Evolutionary conservation across 768 basidiomycete species (phyloP), one percentile per base, ranked within the genome.

Genomic region (Mrakia gelida): DNA sequence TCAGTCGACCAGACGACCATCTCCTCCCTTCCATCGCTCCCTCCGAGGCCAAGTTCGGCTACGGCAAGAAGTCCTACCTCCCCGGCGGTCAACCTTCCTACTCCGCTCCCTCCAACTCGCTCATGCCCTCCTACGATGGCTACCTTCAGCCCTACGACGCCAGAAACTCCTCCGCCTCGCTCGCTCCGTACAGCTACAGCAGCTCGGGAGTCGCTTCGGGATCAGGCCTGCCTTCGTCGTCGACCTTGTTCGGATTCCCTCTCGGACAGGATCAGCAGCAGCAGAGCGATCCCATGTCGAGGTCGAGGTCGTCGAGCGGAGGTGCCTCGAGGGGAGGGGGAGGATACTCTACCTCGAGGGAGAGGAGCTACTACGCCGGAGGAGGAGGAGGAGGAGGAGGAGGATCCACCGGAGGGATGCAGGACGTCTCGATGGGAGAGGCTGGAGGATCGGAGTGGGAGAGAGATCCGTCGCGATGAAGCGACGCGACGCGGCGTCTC

Each of bases 221-320:
- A 21, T 23, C 65, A 23, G 38, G 32, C 34, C 38, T 34, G 30
- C 65, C 65, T 38, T 38, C 65, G 65, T 38, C 30, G 32, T 38
- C 65, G 30, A 30, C 34, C 11, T 38, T 15, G 65, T 67, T 34
- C 34, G n/a, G 21, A 9, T 67, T 34, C 34, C n/a, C n/a, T n/a
- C 32, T 67, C 65, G 65, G 65, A 52, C 45, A 45, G 45, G 49
- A 52, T 67, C 28, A 21, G 34, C 32, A 21, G 21, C 16, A 21
- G 21, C 16, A 3, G 34, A 21, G 10, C 30, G 34, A 30, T 30
- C 32, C 34, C 34, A 34, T 5, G 49, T 52, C 49, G 49, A 52
- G 49, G 21, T 67, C 65, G 65, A 67, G 65, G 65, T 67, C 65
- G 30, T 30, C 65, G 28, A 67, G 32, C 30, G 28, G 65, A 67